Conservation (phyloP, 768 basidiomycete species). For the Polyporus arcularius region DNA sequence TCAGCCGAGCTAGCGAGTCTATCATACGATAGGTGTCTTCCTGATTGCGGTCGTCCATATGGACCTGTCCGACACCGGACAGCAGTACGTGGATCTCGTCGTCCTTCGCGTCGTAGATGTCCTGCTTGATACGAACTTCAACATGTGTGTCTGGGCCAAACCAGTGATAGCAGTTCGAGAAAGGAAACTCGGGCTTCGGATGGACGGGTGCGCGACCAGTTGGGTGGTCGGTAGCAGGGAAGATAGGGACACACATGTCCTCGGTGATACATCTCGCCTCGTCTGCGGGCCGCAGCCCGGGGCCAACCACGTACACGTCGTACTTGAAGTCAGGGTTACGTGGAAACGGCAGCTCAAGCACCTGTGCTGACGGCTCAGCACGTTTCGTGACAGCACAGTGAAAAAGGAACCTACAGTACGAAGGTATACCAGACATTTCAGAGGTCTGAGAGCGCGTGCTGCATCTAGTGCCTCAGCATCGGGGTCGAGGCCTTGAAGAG, state of each 20-base stretch:
- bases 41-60: too few relatives aligned
- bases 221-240: neutral
- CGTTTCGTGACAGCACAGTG: too few relatives aligned
- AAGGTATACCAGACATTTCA: too few relatives aligned
- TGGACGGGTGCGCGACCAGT: neutral
- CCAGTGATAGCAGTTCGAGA: slow-evolving; percentile 6
- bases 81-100: too few relatives aligned
- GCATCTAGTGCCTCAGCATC: too few relatives aligned
- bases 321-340: neutral
- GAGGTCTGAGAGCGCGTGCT: too few relatives aligned
- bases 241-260: slow-evolving; percentile 26
- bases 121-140: neutral
- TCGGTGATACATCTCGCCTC: neutral
- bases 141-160: neutral
- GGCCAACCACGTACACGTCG: neutral
- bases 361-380: neutral
- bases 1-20: too few relatives aligned
- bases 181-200: neutral
- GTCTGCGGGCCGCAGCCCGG: neutral
- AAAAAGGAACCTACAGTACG: too few relatives aligned
- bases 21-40: too few relatives aligned
- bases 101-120: too few relatives aligned
- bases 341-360: neutral
- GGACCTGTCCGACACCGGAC: too few relatives aligned
- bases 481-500: too few relatives aligned